Evolutionary conservation across 73 alveolate species (phyloP).

Genomic region (Durusdinium trenchii): DNA sequence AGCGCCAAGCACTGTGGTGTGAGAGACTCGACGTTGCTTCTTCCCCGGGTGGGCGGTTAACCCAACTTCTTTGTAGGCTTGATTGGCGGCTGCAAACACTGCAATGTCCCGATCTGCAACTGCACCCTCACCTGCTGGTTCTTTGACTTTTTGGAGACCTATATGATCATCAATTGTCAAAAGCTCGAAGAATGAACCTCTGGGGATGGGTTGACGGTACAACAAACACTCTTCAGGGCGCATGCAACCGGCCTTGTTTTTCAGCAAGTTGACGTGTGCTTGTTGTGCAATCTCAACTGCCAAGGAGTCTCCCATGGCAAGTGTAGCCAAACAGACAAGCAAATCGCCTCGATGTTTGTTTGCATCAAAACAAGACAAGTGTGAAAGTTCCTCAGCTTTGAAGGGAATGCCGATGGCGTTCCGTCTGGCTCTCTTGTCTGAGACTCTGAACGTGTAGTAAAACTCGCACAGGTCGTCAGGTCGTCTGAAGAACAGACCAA

Average conservation of each 20-base stretch:
- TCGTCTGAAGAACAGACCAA: too few relatives aligned
- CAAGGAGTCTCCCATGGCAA: neutral
- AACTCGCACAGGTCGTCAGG: too few relatives aligned
- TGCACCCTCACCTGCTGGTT: neutral
- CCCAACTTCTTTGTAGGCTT: neutral
- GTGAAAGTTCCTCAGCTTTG: too few relatives aligned
- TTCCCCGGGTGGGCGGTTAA: neutral
- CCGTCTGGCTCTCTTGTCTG: too few relatives aligned
- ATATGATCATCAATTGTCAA: neutral
- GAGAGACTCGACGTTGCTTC: neutral
- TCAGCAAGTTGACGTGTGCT: neutral
- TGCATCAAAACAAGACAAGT: too few relatives aligned
- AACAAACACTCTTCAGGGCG: neutral
- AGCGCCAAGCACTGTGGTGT: neutral
- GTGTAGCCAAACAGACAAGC: neutral
- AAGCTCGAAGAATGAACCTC: neutral
- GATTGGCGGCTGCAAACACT: neutral
- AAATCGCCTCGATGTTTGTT: too few relatives aligned
- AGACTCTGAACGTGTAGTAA: too few relatives aligned
- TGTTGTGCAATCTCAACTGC: neutral
- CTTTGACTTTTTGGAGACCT: neutral
- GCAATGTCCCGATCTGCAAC: neutral
- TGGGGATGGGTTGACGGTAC: neutral
- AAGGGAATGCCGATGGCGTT: too few relatives aligned
- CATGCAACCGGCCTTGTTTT: neutral